Base-by-base conservation (phyloP, 176 grass and related monocot species). In the Phragmites australis region DNA sequence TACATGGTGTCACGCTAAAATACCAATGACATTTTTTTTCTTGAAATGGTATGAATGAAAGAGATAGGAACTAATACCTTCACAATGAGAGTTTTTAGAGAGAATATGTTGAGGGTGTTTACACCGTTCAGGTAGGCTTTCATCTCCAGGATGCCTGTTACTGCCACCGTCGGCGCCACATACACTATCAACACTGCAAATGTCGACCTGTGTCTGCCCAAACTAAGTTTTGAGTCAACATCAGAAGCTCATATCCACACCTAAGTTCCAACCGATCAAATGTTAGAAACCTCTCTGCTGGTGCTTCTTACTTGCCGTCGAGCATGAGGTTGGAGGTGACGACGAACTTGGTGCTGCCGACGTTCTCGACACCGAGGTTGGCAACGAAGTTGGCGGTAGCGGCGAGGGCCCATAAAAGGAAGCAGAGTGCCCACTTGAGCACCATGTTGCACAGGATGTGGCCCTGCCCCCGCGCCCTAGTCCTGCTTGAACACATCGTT, bases 291-390 rank as follows among this genome's bases (percentile, higher is more conserved):
- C 8, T 25, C n/a, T 58, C 27, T 44, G 32, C 52, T 32, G 9
- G 13, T 17, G 52, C 19, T 71, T 34, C 25, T 74, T 91, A 94
- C 92, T 60, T 89, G 16, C 62, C 12, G 8, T 53, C 57, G 40
- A 89, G 49, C 92, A 94, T 94, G 86, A 91, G 79, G 52, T 82
- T 89, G 83, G 89, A 91, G 6, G 89, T 91, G 55, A 91, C 53
- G 44, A 91, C 89, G 69, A 91, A 91, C 85, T 94, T 94, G 54
- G 81, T 54, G 43, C 92, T 89, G 37, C 89, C 89, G 14, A 91
- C 80, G 75, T 94, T 94, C 89, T 94, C 92, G 47, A 94, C 83
- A n/a, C 89, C 89, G 10, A 94, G 83, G 47, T 94, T 94, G 76
- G 71, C 86, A 44, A 94, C 73, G 67, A 91, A 94, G 47, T 84